Base-by-base conservation (phyloP, 805 yeast genomes). In the Candida quercuum region DNA sequence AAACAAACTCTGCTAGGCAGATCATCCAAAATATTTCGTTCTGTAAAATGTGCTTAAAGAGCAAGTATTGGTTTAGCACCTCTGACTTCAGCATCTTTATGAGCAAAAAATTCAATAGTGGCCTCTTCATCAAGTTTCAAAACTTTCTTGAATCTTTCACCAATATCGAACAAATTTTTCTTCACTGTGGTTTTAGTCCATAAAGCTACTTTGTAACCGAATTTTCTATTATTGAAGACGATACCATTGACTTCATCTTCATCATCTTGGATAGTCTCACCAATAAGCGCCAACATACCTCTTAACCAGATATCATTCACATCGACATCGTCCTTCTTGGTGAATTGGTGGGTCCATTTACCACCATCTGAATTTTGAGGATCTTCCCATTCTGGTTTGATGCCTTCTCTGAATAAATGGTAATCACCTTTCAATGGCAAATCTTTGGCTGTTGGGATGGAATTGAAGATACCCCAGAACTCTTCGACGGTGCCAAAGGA, bases 321-420 rank as follows among this genome's bases (percentile, higher is more conserved):
- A 44, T 78, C 78, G 32, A 69, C 64, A 45, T 66, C 62, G 43
- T 65, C 67, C 47, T 74, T 82, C 45, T 76, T 72, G 61, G 71
- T 81, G 65, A 83, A 79, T 64, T 75, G 80, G 66, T 76, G 85
- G 30, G 85, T 72, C 96, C 96, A 93, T 68, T 86, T 87, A 57
- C 99, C 99, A 59, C 99, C 99, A 51, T 80, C 73, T 42, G 85
- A 64, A 66, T 93, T 93, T 48, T 78, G 76, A 38, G 68, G 72
- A 64, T 93, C 98, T 72, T 93, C 99, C 99, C 99, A 93, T 73
- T 93, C 98, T 39, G 99, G 99, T 64, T 86, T 83, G 56, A 93
- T 79, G 41, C 88, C 95, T 60, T 83, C 85, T 68, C 91, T 84
- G 73, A 93, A 93, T 57, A 91, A 77, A 62, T 93, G 95, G 68